Base-by-base conservation (phyloP, 257 asterid species). In the Cordia subcordata region DNA sequence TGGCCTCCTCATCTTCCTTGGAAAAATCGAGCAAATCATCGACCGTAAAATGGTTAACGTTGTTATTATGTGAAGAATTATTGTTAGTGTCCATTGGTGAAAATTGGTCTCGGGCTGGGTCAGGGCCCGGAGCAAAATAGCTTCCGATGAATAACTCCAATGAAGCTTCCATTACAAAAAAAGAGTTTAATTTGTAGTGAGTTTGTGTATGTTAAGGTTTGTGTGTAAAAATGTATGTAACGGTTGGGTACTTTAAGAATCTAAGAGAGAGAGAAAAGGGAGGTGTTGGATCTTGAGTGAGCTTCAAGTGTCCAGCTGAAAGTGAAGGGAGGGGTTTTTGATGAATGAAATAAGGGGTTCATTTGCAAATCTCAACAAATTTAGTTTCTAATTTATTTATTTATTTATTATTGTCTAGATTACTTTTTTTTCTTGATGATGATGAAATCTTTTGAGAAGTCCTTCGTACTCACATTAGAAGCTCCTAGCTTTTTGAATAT, bases 1-100 rank as follows among this genome's bases (percentile, higher is more conserved):
- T 79, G 14, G 75, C 81, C 11, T 84, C 99, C 14, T 92, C 96
- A 16, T 92, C 96, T 62, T 81, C 96, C 57, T 92, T 89, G 40
- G 99, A 80, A 65, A 92, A 86, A 83, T 86, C 90, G 45, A 92
- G 82, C 72, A 92, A 78, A 73, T 92, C 97, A 59, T 92, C 97
- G 16, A 88, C 90, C 8, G 71, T 63, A 15, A 92, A 92, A 68
- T 84, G 79, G 42, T 71, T 62, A 50, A 61, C 62, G 16, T 63
- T 40, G 58, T 69, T 72, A 13, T 60, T 27, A 6, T 27, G 6
- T 27, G 35, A 6, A 27, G 67, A n/a, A n/a, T n/a, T n/a, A 52
- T 59, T 65, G 6, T 81, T 66, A 68, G 55, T 27, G 6, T 27
- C 35, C n/a, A n/a, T n/a, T n/a, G n/a, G n/a, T n/a, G n/a, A n/a